Evolutionary conservation across 2,329 filamentous ascomycete genomes (phyloP).

Genomic region (Pseudopithomyces chartarum): DNA sequence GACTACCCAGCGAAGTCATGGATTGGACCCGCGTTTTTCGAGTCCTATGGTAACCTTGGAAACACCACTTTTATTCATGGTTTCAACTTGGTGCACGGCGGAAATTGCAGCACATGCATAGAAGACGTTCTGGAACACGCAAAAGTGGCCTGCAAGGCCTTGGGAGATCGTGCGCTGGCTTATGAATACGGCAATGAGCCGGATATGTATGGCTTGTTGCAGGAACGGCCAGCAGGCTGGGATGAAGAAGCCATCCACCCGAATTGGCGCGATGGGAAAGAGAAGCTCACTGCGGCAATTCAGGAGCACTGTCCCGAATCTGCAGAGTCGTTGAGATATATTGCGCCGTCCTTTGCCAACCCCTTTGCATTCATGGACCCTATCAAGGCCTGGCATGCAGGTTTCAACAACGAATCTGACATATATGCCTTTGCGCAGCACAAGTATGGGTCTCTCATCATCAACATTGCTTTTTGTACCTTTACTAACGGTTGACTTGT

Average conservation of each 20-base stretch:
- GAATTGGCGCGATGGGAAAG: neutral
- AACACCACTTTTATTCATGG: neutral
- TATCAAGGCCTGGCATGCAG: no score
- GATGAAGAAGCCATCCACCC: neutral
- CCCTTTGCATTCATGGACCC: neutral
- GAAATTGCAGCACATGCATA: neutral
- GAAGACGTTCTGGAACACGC: neutral
- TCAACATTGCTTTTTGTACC: no score
- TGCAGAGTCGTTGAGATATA: neutral
- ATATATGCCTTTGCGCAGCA: no score
- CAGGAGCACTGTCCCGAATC: neutral
- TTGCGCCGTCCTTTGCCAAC: slow-evolving; percentile 1
- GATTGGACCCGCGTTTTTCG: neutral
- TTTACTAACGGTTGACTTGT: no score
- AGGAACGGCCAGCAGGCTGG: neutral
- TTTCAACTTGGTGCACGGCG: neutral
- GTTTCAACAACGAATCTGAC: no score
- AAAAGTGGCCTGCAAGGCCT: neutral
- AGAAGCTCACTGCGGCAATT: neutral
- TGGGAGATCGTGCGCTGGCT: neutral
- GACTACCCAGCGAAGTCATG: neutral
- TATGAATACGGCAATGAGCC: neutral
- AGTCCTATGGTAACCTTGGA: neutral
- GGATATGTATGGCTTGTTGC: neutral
- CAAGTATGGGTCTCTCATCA: no score